Percentiles rank a stretch among this genome's conserved stretches.
Evolutionary conservation across 2,329 filamentous ascomycete species (phyloP).

Genomic region (Alternaria gaisen): DNA sequence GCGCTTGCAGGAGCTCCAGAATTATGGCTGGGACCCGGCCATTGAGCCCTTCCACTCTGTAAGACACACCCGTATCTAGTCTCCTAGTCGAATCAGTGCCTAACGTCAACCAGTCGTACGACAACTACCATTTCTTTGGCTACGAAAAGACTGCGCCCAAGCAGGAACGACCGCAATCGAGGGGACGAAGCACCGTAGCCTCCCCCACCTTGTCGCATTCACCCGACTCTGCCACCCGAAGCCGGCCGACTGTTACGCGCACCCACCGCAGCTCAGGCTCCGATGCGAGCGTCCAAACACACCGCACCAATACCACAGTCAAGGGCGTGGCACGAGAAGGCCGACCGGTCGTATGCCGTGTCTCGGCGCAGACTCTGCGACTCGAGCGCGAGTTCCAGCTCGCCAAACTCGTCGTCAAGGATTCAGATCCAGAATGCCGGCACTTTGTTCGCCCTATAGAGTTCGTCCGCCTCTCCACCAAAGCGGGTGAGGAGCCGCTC

Average conservation of each 20-base stretch:
- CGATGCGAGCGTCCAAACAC: conserved; percentile 56
- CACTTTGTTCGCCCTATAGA: conserved; percentile 86
- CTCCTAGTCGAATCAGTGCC: conserved; percentile 2
- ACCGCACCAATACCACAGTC: conserved; percentile 58
- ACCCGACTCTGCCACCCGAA: conserved; percentile 34
- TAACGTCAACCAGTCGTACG: conserved; percentile 70
- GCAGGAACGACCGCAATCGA: conserved; percentile 33
- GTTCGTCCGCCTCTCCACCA: conserved; percentile 73
- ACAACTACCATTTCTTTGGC: conserved; percentile 76
- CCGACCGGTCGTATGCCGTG: conserved; percentile 75
- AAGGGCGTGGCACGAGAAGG: conserved; percentile 53
- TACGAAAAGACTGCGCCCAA: conserved; percentile 32
- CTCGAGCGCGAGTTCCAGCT: conserved; percentile 90
- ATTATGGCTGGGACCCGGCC: conserved; percentile 53
- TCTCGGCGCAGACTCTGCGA: conserved; percentile 82
- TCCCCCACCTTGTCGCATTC: conserved; percentile 40
- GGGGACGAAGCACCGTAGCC: conserved; percentile 35
- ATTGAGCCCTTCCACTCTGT: conserved; percentile 59
- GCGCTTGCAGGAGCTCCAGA: conserved; percentile 50
- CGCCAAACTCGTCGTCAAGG: conserved; percentile 73
- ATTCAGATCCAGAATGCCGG: conserved; percentile 74
- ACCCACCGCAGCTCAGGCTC: conserved; percentile 49
- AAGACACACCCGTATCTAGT: conserved; percentile 19
- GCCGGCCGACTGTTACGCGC: conserved; percentile 35
- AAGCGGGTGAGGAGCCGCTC: conserved; percentile 76